These are phyloP conservation scores for Bipolaris victoriae DNA, from an alignment of 2,329 filamentous ascomycete species.

Conservation along the genomic window DNA sequence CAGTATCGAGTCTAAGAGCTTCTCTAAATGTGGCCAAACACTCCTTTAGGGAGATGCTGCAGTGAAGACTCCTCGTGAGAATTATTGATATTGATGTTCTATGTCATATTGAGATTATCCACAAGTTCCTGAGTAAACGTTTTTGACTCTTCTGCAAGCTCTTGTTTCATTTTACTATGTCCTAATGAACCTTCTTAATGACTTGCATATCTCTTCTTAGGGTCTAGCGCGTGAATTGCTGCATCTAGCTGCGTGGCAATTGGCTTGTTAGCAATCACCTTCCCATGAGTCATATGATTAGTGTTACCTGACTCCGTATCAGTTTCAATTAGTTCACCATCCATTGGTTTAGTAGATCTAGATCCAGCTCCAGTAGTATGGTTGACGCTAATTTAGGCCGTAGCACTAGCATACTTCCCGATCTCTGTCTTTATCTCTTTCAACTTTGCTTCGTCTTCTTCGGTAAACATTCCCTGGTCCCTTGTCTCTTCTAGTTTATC, in stretches of 20 bases:
- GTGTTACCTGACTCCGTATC: too few species aligned
- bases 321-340: background rate
- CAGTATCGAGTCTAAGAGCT: conserved; percentile 8
- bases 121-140: conserved; percentile 6
- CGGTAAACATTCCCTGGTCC: background rate
- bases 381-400: background rate
- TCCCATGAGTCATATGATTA: too few species aligned
- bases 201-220: background rate
- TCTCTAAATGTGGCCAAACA: conserved; percentile 10
- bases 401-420: background rate
- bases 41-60: conserved; percentile 3
- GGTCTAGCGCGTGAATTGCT: background rate
- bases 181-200: background rate
- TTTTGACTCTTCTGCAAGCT: background rate
- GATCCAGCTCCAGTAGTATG: background rate
- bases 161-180: background rate
- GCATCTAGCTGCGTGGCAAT: background rate
- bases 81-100: conserved; percentile 1
- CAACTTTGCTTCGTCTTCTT: background rate
- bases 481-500: conserved; percentile 1
- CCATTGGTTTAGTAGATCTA: background rate
- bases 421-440: background rate
- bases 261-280: background rate
- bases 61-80: conserved; percentile 1
- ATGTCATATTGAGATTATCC: conserved; percentile 15